phyloP scores from a whole-genome alignment of 1,284 basidiomycete species.

The Trichosporon sp. region DNA sequence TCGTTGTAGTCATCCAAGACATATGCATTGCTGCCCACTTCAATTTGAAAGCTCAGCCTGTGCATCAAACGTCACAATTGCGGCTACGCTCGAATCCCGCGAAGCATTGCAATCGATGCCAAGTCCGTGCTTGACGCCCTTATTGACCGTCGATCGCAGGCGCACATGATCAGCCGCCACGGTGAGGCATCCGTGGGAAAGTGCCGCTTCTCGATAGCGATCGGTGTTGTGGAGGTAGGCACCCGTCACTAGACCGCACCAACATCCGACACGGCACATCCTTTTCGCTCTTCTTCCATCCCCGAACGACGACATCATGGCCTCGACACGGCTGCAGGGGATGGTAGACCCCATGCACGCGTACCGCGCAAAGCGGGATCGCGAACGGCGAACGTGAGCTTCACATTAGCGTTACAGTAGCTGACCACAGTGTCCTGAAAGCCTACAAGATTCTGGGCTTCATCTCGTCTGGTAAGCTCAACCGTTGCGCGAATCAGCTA shows the following conservation, averaged over 20 bases:
- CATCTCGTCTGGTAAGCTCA: slow-evolving; percentile 66
- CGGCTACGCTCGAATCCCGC: no score
- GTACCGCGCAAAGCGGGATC: slow-evolving; percentile 74
- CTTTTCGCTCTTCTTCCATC: background rate
- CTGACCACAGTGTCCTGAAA: slow-evolving; percentile 55
- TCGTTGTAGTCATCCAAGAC: background rate
- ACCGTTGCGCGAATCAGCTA: background rate
- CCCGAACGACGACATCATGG: slow-evolving; percentile 10
- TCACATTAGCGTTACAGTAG: background rate
- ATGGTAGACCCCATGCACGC: slow-evolving; percentile 59
- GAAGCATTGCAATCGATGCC: no score
- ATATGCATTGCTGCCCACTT: background rate
- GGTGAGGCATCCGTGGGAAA: slow-evolving; percentile 12
- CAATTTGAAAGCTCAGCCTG: no score
- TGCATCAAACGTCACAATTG: no score
- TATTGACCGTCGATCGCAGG: no score
- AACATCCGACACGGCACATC: background rate
- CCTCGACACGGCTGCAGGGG: slow-evolving; percentile 13
- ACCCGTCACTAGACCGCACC: background rate
- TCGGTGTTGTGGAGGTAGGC: background rate
- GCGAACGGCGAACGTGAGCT: slow-evolving; percentile 52
- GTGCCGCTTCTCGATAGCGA: background rate
- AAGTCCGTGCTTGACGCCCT: no score
- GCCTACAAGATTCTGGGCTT: slow-evolving; percentile 93
- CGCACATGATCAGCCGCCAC: background rate